These are phyloP conservation scores for Benincasa hispida DNA, from an alignment of 306 rosid species.

Conservation along the genomic window DNA sequence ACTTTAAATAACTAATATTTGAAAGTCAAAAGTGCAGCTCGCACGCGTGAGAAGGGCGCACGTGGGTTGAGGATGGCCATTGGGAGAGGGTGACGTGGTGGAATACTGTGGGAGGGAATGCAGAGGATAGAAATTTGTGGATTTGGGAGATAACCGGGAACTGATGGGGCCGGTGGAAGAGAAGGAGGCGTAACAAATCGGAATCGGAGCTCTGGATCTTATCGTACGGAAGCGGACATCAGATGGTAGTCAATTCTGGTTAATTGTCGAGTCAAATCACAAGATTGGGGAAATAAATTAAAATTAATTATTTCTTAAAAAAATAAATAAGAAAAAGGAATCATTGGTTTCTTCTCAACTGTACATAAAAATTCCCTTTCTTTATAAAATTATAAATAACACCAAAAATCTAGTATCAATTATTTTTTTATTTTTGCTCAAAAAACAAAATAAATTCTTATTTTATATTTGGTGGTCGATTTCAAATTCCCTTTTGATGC, in stretches of 20 bases:
- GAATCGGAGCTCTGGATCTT: conserved; percentile 11
- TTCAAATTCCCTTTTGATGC: too few relatives aligned
- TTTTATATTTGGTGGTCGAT: too few relatives aligned
- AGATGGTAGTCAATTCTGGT: conserved; percentile 5
- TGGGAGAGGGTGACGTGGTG: neutral
- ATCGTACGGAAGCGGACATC: conserved; percentile 17
- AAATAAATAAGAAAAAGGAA: too few relatives aligned
- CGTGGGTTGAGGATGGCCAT: neutral
- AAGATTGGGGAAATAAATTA: neutral
- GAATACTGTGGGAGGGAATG: neutral
- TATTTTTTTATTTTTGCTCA: too few relatives aligned
- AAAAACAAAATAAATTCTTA: too few relatives aligned
- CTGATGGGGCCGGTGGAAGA: neutral
- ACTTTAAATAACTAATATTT: too few relatives aligned
- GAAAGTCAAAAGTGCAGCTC: too few relatives aligned
- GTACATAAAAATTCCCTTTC: too few relatives aligned
- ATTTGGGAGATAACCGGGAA: neutral
- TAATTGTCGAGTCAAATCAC: conserved; percentile 2
- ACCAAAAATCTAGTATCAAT: neutral
- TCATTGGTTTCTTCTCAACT: neutral
- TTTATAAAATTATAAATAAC: too few relatives aligned
- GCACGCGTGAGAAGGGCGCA: neutral
- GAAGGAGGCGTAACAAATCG: neutral
- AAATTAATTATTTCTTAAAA: too few relatives aligned
- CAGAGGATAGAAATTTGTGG: neutral